A percentile compares a stretch with the other conserved stretches of the same genome.
These are phyloP conservation scores for Sorghum bicolor DNA, from an alignment of 176 grass and related monocot genomes.

Conservation along the genomic window DNA sequence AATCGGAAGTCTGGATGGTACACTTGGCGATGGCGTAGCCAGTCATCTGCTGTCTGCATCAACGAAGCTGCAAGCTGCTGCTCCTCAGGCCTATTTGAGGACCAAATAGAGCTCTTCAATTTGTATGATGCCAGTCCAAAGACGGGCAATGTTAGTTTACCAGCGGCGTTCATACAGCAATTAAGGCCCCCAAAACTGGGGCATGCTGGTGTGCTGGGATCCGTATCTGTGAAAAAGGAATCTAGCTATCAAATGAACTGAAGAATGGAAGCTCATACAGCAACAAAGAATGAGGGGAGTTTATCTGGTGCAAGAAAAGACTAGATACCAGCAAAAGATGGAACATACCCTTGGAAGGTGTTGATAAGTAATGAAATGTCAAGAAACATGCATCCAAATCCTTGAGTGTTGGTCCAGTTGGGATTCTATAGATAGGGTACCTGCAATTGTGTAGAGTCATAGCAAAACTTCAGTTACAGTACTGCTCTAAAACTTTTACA, in stretches of 20 bases:
- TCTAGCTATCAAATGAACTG: not conserved
- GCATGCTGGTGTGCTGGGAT: slow-evolving; percentile 12
- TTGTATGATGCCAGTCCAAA: slow-evolving; percentile 86
- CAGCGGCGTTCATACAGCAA: slow-evolving; percentile 14
- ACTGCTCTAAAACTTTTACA: slow-evolving; percentile 28
- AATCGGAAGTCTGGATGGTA: slow-evolving; percentile 82
- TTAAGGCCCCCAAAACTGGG: slow-evolving; percentile 31
- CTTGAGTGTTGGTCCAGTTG: slow-evolving; percentile 87
- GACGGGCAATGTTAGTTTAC: slow-evolving; percentile 47
- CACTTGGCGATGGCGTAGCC: slow-evolving; percentile 57
- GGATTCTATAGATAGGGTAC: slow-evolving; percentile 97
- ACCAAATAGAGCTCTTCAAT: slow-evolving; percentile 65
- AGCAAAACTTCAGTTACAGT: not conserved
- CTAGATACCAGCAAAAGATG: not conserved
- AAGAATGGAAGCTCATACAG: not conserved
- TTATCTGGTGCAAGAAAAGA: not conserved
- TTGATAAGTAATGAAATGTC: slow-evolving; percentile 72
- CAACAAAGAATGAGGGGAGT: not conserved
- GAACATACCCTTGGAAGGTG: slow-evolving; percentile 54
- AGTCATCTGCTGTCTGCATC: slow-evolving; percentile 56
- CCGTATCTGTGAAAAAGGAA: slow-evolving; percentile 32
- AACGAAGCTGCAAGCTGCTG: slow-evolving; percentile 38
- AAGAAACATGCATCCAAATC: slow-evolving; percentile 94
- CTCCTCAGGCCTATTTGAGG: slow-evolving; percentile 45
- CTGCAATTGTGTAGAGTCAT: slow-evolving; percentile 44